phyloP scores from a whole-genome alignment of 441 rosid species.

The Pelargonium myrrhifolium region DNA sequence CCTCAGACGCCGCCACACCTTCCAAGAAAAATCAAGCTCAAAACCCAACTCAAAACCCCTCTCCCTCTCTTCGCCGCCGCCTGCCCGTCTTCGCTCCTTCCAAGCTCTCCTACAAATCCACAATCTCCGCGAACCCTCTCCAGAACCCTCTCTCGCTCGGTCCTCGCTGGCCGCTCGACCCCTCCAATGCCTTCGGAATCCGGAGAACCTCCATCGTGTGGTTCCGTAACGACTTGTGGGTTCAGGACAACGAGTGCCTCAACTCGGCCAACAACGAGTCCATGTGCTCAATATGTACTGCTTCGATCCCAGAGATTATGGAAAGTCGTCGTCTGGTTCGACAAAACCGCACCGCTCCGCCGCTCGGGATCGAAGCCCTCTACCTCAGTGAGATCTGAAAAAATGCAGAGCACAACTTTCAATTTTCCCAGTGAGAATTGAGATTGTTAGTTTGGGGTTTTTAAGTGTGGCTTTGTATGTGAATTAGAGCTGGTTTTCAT shows the following conservation, averaged over 20 bases:
- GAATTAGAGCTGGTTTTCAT: neutral
- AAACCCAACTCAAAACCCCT: too few relatives aligned
- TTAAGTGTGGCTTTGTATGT: too few relatives aligned
- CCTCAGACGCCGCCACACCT: too few relatives aligned
- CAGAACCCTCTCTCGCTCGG: constrained; percentile 59
- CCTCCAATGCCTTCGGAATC: constrained; percentile 64
- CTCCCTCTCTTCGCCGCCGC: too few relatives aligned
- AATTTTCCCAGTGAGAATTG: too few relatives aligned
- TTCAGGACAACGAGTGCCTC: constrained; percentile 84
- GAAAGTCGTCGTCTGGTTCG: constrained; percentile 87
- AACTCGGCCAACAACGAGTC: constrained; percentile 71
- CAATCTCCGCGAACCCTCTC: constrained; percentile 60
- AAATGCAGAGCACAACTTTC: too few relatives aligned
- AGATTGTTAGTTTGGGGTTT: neutral
- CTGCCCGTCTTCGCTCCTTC: constrained; percentile 21
- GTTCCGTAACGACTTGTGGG: constrained; percentile 90
- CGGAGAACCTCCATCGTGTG: constrained; percentile 84
- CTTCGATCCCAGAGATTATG: constrained; percentile 87
- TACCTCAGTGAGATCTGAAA: too few relatives aligned
- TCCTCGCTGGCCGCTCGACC: constrained; percentile 80
- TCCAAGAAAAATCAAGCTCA: too few relatives aligned
- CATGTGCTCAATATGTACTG: constrained; percentile 83
- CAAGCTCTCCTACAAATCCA: constrained; percentile 55
- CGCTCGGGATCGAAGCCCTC: too few relatives aligned
- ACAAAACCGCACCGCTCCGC: too few relatives aligned